Base-by-base conservation (phyloP, 768 basidiomycete genomes). In the Tulasnella sp. region DNA sequence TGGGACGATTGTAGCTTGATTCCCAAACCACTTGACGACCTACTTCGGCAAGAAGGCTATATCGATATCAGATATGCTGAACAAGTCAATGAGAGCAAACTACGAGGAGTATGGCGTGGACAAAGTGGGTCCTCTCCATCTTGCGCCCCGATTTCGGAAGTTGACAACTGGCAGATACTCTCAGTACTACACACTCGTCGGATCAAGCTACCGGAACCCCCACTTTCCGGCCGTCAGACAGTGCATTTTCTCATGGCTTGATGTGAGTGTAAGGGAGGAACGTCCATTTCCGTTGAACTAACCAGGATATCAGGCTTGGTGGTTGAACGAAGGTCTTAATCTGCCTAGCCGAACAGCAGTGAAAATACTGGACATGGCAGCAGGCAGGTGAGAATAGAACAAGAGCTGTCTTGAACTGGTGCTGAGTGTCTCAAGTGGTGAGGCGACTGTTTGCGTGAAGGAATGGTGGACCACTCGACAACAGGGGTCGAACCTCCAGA, bases 181-280 rank as follows among this genome's bases (percentile, higher is more conserved):
- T 54, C 38, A 90, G 89, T 90, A 90, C 80, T 90, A 90, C 80
- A 85, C 82, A 67, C 88, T 88, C 83, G 90, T 91, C 0, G 88
- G 88, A n/a, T 82, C 88, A 25, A 88, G 87, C 12, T 91, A 93
- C 82, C 87, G 91, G 15, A 92, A 92, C 80, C 90, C 91, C 0
- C 91, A 91, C 82, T 91, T 88, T 78, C 89, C 89, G 1, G 90
- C 89, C 7, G 85, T 91, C 73, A 85, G 88, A 76, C 86, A 85
- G 37, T 87, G 86, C 80, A 82, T 89, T 29, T 86, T 86, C 78
- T 80, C 85, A 36, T 88, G 87, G 88, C 81, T 90, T 25, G 87
- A 86, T 80, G 85, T 83, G 88, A 86, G 75, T 76, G 81, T 22
- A 7, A 45, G 1, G 31, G 31, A 29, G 49, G 5, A 5, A 42